Base-by-base conservation (phyloP, 2,329 filamentous ascomycete genomes). In the Nigrograna mackinnonii region DNA sequence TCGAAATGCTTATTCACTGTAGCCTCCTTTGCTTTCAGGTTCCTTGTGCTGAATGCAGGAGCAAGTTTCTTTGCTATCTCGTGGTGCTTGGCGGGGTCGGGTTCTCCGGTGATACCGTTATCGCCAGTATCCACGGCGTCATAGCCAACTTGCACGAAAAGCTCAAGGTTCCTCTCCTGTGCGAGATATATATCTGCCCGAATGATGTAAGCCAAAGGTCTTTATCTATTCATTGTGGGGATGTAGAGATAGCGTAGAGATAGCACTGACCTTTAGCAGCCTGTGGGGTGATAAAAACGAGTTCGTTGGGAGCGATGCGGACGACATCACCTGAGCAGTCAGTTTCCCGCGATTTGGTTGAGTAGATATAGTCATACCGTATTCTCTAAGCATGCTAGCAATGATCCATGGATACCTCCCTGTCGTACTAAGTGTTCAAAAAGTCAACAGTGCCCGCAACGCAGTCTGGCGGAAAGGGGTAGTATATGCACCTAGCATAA, bases 51-150 rank as follows among this genome's bases (percentile, higher is more conserved):
- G 28, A 43, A 47, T 11, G 44, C 44, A 9, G 39, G 35, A 14
- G 44, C 44, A 30, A 47, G 36, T 19, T 41, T 24, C 32, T 24
- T 47, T 19, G 37, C 44, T 14, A 47, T 26, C 11, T 45, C n/a
- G n/a, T 38, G 43, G 35, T 41, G 37, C 37, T 22, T 18, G 11
- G 35, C 43, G n/a, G 43, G 43, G 37, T 45, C 43, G 32, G 31
- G 24, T 39, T 45, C 43, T 19, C 37, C 37, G 31, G 36, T 37
- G 20, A 41, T 32, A 16, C 43, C 43, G 19, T 34, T 34, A 9
- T 40, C 37, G 18, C 37, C 34, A 26, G 37, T 38, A 20, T 39
- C 43, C 19, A 26, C 21, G 21, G 41, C 35, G 22, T 40, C 37
- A 32, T 36, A 40, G 37, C 41, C 21, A 9, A 28, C 37, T 24